Evolutionary conservation across 73 alveolate species (phyloP).

Genomic region (Uronychia setigera): DNA sequence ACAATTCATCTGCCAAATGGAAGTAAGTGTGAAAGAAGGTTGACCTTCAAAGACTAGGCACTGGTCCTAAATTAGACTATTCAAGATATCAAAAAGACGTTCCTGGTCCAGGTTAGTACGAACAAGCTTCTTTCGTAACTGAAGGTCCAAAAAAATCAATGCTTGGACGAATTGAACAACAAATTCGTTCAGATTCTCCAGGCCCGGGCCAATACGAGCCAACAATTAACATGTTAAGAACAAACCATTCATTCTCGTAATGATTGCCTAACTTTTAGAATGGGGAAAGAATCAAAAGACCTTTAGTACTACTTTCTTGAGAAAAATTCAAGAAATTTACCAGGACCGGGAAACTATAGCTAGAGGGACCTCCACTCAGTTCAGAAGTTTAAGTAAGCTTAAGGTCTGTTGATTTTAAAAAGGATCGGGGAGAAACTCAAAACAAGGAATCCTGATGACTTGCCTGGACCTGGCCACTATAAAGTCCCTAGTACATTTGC

Average conservation of each 20-base stretch:
- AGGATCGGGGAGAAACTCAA: constrained; percentile 15
- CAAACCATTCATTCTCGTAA: background rate
- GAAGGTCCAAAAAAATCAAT: background rate
- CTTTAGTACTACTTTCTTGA: background rate
- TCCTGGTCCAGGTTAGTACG: constrained; percentile 53
- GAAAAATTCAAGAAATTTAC: background rate
- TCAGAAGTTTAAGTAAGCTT: background rate
- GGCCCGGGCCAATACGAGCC: background rate
- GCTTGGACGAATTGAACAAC: background rate
- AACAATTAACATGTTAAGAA: background rate
- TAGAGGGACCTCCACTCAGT: background rate
- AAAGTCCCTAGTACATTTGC: constrained; percentile 6
- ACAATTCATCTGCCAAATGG: background rate
- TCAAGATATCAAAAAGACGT: constrained; percentile 2
- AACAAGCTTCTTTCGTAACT: background rate
- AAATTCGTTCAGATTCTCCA: background rate
- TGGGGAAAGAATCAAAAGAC: background rate
- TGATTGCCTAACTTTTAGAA: background rate
- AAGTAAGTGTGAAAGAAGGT: background rate
- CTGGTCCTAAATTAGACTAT: background rate
- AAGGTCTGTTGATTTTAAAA: background rate
- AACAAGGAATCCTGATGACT: constrained; percentile 15
- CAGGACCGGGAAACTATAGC: constrained; percentile 48
- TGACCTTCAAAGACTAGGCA: background rate
- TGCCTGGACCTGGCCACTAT: constrained; percentile 53